phyloP scores from a whole-genome alignment of 306 rosid genomes.

The Cicer yamashitae region DNA sequence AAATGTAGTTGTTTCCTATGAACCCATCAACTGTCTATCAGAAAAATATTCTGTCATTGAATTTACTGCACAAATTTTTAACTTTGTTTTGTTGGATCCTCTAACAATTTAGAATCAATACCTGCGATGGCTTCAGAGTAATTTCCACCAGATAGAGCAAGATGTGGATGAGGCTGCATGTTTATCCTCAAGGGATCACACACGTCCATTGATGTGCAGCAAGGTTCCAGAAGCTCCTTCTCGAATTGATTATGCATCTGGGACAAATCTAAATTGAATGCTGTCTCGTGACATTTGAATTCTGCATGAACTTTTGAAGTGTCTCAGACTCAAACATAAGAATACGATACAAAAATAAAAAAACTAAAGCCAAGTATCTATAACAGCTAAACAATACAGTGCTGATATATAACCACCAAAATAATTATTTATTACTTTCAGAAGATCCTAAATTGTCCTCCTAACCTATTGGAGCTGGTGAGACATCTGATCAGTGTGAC shows the following conservation, averaged over 20 bases:
- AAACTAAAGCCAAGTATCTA: background rate
- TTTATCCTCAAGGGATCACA: conserved; percentile 53
- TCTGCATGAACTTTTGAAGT: conserved; percentile 19
- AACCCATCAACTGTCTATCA: conserved; percentile 94
- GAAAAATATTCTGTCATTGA: conserved; percentile 86
- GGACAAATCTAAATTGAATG: conserved; percentile 43
- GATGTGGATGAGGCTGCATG: conserved; percentile 47
- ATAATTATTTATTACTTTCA: conserved; percentile 37
- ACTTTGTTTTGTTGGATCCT: conserved; percentile 67
- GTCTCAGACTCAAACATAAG: too few relatives aligned
- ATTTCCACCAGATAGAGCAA: conserved; percentile 63
- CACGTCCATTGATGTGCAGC: conserved; percentile 47
- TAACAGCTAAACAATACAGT: background rate
- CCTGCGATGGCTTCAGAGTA: conserved; percentile 73
- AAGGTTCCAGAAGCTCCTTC: conserved; percentile 44
- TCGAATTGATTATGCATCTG: conserved; percentile 40
- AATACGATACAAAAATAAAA: background rate
- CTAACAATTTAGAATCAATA: conserved; percentile 78
- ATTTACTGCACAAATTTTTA: conserved; percentile 84
- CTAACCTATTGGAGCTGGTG: conserved; percentile 60
- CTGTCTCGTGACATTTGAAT: conserved; percentile 45
- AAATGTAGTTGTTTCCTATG: conserved; percentile 76
- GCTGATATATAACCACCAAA: conserved; percentile 21
- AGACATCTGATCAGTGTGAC: conserved; percentile 60
- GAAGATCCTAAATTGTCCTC: conserved; percentile 46